A percentile compares a stretch with the other conserved stretches of the same genome.
Conservation (phyloP, 2,329 filamentous ascomycete species). For the Microdochium paspali region DNA sequence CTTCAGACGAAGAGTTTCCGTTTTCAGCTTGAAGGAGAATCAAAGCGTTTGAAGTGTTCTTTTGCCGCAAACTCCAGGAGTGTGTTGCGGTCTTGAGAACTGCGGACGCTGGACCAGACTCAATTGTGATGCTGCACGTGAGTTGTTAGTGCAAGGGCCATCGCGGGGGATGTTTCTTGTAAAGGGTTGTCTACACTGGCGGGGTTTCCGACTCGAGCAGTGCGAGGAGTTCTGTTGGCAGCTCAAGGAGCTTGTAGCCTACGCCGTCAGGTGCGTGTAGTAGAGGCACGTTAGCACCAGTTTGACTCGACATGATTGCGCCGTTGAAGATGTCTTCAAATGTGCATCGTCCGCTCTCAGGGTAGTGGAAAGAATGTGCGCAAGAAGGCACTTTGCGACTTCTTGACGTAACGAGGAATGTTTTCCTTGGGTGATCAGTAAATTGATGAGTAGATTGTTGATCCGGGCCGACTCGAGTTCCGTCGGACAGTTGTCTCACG, state of each 20-base stretch:
- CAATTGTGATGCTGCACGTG: constrained; percentile 32
- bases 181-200: constrained; percentile 34
- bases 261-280: constrained; percentile 35
- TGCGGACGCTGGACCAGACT: constrained; percentile 40
- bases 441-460: too few relatives aligned
- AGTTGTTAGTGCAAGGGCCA: constrained; percentile 3
- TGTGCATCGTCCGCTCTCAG: background rate
- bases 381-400: too few relatives aligned
- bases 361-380: too few relatives aligned
- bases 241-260: constrained; percentile 52
- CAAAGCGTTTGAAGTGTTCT: constrained; percentile 59
- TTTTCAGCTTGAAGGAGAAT: constrained; percentile 36
- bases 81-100: constrained; percentile 41
- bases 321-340: background rate
- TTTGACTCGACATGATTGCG: constrained; percentile 33
- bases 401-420: too few relatives aligned
- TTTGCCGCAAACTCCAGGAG: constrained; percentile 52
- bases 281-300: constrained; percentile 36
- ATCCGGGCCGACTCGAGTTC: too few relatives aligned
- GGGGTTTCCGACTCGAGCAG: constrained; percentile 44
- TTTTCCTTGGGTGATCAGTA: too few relatives aligned
- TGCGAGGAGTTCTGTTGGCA: constrained; percentile 47
- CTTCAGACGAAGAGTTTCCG: background rate
- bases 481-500: background rate
- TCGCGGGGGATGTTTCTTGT: background rate